Evolutionary conservation across 78 protist genomes (phyloP).

Genomic region (Guillardia theta): DNA sequence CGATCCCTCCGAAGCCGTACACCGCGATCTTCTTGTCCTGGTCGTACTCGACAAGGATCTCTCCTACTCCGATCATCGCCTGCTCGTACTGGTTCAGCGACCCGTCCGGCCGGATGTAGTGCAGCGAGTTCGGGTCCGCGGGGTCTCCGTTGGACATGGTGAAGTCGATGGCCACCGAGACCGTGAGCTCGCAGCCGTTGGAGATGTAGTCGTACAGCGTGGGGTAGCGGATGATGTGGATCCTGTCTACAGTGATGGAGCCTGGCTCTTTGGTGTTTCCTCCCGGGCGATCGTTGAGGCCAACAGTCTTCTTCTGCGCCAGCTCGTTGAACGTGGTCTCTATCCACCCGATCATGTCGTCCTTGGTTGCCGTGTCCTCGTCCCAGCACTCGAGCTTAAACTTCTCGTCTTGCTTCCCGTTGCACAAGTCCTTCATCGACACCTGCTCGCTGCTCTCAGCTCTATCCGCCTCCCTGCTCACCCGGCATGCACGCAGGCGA

Average conservation of each 20-base stretch:
- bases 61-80: background rate
- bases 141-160: constrained; percentile 8
- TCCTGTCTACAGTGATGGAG: background rate
- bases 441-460: too few species aligned
- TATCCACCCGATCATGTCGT: background rate
- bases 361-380: background rate
- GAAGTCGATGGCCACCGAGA: background rate
- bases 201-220: background rate
- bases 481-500: too few species aligned
- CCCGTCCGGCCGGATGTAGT: too few species aligned
- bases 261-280: background rate
- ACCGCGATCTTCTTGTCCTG: background rate
- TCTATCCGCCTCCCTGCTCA: too few species aligned
- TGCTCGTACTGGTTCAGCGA: background rate
- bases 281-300: too few species aligned
- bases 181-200: background rate
- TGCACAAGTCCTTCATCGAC: background rate
- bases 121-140: background rate
- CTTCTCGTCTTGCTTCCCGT: background rate
- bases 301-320: too few species aligned
- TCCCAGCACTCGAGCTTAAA: background rate
- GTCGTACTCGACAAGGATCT: background rate
- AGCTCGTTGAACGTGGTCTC: too few species aligned
- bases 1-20: background rate
- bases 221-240: background rate